Evolutionary conservation across 441 rosid species (phyloP), one percentile per base, ranked within the genome.

Genomic region (Brassica balearica): DNA sequence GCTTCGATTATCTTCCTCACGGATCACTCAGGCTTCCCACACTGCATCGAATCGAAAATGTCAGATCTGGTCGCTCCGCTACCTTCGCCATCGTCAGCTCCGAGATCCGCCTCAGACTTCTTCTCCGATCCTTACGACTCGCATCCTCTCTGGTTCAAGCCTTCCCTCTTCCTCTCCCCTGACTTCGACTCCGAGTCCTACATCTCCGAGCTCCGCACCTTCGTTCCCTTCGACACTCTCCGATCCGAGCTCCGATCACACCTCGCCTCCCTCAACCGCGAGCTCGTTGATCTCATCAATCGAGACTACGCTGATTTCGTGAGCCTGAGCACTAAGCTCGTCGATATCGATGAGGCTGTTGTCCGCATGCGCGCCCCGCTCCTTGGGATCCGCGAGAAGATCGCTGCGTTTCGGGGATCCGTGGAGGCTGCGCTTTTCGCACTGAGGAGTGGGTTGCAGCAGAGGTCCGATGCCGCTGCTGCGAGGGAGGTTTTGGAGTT

Each of bases 281-380:
- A 96, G 81, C 89, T 96, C 43, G 87, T 96, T 67, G 99, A 96
- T 74, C 93, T 92, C 72, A 92, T 96, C 88, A 96, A 96, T 81
- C 97, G 98, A 55, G 99, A 96, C 81, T 96, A 92, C 71, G 84
- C 92, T 8, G 99, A 93, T 81, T 94, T 94, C 73, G 99, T 96
- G 65, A 96, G 91, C 76, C 82, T 96, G 67, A 92, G 95, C 79
- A 96, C 97, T 64, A 94, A 96, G 86, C 97, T 96, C 60, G 98
- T 96, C 10, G 97, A 94, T 61, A 92, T 96, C 63, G 98, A 94
- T 29, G 87, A 95, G 3, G 95, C 95, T 56, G 95, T 92, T 3
- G 90, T 92, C n/a, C 91, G 97, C 17, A 93, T 93, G 97, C 97
- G 98, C 6, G 99, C 97, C 3, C 97, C 97, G 22, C 87, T 96